These are phyloP conservation scores for Fagopyrum homotropicum DNA, from an alignment of 148 eudicot genomes.

Conservation along the genomic window DNA sequence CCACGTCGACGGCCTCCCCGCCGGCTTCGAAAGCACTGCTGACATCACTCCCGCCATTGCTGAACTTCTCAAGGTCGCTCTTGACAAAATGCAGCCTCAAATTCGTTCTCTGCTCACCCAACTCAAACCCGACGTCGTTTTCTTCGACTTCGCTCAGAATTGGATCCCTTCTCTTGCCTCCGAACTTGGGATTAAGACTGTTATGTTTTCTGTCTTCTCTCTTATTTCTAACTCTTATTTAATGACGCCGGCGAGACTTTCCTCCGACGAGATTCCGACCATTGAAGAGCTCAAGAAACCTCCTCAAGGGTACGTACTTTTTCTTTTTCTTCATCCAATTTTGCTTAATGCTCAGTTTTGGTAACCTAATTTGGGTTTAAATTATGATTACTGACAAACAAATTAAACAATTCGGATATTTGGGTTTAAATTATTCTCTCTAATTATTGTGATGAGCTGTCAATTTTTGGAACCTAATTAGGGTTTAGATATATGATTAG, in stretches of 20 bases:
- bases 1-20: conserved; percentile 28
- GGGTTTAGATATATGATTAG: no score
- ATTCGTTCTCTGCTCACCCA: conserved; percentile 24
- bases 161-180: conserved; percentile 44
- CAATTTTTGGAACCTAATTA: no score
- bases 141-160: conserved; percentile 39
- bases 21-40: conserved; percentile 34
- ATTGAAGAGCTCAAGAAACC: conserved; percentile 29
- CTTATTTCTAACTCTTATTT: conserved; percentile 26
- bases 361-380: no score
- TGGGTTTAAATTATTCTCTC: no score
- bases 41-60: conserved; percentile 19
- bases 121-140: conserved; percentile 30
- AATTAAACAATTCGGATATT: no score
- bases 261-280: conserved; percentile 16
- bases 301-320: conserved; percentile 21
- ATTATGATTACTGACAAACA: no score
- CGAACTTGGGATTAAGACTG: conserved; percentile 32
- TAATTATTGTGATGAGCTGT: no score
- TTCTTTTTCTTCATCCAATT: conserved; percentile 19
- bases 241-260: conserved; percentile 26
- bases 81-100: conserved; percentile 50
- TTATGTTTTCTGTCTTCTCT: conserved; percentile 31
- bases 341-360: no score
- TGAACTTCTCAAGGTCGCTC: conserved; percentile 38